Conservation (phyloP, 352 stramenopile genomes). For the Thalassiosira allenii region DNA sequence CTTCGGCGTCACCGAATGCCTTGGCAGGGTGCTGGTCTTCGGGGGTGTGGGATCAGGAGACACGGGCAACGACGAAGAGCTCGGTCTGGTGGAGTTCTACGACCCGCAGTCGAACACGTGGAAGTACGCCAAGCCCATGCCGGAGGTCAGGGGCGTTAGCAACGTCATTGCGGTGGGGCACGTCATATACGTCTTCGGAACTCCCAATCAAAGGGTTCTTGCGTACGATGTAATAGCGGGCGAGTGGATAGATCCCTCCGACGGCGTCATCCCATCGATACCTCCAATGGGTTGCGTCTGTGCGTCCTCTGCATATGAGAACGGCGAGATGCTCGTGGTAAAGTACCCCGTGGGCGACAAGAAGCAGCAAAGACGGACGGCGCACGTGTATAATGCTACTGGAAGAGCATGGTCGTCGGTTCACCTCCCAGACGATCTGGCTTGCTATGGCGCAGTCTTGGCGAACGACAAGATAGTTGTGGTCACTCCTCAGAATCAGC, state of each 20-base stretch:
- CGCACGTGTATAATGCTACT: constrained; percentile 26
- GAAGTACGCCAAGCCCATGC: constrained; percentile 33
- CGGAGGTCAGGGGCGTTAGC: constrained; percentile 35
- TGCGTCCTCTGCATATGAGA: constrained; percentile 27
- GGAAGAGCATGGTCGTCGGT: constrained; percentile 27
- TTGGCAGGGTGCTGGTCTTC: constrained; percentile 36
- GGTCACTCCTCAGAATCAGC: constrained; percentile 40
- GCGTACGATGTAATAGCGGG: constrained; percentile 23
- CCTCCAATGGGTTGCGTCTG: constrained; percentile 39
- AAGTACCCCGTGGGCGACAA: constrained; percentile 27
- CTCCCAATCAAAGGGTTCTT: constrained; percentile 34
- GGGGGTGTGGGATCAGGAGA: constrained; percentile 40
- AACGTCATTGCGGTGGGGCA: constrained; percentile 32
- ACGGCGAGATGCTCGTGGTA: constrained; percentile 36
- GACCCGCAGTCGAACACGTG: constrained; percentile 34
- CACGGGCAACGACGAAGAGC: constrained; percentile 28
- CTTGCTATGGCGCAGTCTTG: constrained; percentile 43
- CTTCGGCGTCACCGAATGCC: constrained; percentile 27
- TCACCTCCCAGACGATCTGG: constrained; percentile 37
- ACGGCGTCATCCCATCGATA: constrained; percentile 14
- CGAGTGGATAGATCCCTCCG: constrained; percentile 21
- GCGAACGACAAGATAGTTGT: constrained; percentile 29
- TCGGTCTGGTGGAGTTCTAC: constrained; percentile 30
- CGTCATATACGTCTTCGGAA: constrained; percentile 37
- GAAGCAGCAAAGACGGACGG: constrained; percentile 11